These are phyloP conservation scores for Nepenthes mirabilis DNA, from an alignment of 148 eudicot species.

Conservation along the genomic window DNA sequence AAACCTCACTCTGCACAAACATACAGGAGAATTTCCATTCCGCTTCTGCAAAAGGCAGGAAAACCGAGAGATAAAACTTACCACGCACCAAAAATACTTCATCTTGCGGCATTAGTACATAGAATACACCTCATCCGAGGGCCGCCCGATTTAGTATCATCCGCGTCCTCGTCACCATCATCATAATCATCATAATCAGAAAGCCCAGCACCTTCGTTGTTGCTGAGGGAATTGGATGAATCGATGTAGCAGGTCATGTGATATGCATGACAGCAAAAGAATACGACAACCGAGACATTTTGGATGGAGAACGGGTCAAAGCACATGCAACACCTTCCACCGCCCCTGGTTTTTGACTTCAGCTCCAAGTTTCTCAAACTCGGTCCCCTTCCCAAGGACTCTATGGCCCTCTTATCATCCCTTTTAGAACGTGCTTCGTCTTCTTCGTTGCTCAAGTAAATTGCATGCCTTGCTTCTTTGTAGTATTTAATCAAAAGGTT, in stretches of 20 bases:
- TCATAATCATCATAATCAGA: conserved; percentile 33
- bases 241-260: conserved; percentile 76
- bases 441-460: conserved; percentile 64
- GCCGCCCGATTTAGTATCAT: conserved; percentile 17
- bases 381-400: conserved; percentile 28
- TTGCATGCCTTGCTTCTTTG: conserved; percentile 83
- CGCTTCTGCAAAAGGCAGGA: no score
- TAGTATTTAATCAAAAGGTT: conserved; percentile 72
- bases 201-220: conserved; percentile 26
- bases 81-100: conserved; percentile 11
- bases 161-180: conserved; percentile 37
- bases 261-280: conserved; percentile 92
- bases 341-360: conserved; percentile 69
- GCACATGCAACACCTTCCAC: conserved; percentile 88
- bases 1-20: no score
- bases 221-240: conserved; percentile 38
- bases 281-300: conserved; percentile 50
- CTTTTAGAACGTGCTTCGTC: conserved; percentile 58
- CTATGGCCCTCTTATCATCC: conserved; percentile 31
- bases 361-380: conserved; percentile 47
- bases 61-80: background rate
- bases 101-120: conserved; percentile 84
- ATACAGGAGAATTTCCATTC: no score
- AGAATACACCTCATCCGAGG: conserved; percentile 65
- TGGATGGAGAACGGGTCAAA: conserved; percentile 82